Base-by-base conservation (phyloP, 2,329 filamentous ascomycete species). In the Alternaria alternata region DNA sequence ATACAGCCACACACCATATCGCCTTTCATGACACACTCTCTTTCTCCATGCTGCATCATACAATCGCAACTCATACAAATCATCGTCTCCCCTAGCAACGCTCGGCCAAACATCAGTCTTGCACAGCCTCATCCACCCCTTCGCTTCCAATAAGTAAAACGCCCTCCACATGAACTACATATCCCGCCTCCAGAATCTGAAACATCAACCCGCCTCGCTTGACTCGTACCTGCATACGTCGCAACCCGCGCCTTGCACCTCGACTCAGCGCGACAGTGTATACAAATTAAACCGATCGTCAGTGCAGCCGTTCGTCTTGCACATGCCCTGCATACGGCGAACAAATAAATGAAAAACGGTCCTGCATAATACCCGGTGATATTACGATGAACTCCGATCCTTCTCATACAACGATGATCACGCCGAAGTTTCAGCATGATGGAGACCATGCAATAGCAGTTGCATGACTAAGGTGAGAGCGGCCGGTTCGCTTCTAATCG, bases 191-290 rank as follows among this genome's bases (percentile, higher is more conserved):
- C 8, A 20, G 16, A 47, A 26, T 48, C 53, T 48, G 42, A 55
- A 55, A 55, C 53, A 41, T 16, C 16, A 44, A 28, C 42, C 36
- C 14, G 28, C 36, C 51, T 55, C 28, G 32, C 53, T 55, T 36
- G 53, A 44, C 53, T 48, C 53, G 44, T 42, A 48, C 42, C 43
- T 47, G 53, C 52, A 47, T 36, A 24, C 11, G 20, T 24, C 39
- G 39, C 20, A 24, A 16, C 11, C 39, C 42, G 28, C 24, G 36
- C 28, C 36, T 3, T 26, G 14, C 16, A 16, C 1, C 32, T 49
- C 22, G 46, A 49, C 32, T 36, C 46, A 49, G 20, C 34, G 14
- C 49, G n/a, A 52, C 49, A 24, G 9, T 8, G 49, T 52, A 14
- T 28, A 28, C 22, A 42, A 52, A 42, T 42, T 52, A 52, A 49